These are phyloP conservation scores for Gloeopeniophorella convolvens DNA, from an alignment of 768 basidiomycete species.

Conservation along the genomic window DNA sequence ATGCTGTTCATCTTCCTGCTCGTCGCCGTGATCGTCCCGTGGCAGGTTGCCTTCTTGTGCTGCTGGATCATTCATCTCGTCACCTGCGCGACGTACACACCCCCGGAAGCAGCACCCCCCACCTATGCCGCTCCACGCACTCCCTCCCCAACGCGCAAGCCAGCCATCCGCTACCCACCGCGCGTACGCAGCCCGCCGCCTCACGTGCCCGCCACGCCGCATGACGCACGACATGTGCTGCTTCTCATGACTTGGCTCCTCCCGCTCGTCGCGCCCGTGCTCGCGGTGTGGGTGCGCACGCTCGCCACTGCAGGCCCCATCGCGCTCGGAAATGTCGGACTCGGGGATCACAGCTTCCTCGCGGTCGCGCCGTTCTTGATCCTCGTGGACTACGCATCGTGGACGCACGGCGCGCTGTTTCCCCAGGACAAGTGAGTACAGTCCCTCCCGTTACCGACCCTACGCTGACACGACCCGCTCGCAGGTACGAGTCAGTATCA, in stretches of 20 bases:
- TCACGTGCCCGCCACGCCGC: background rate
- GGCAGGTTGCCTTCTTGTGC: constrained; percentile 87
- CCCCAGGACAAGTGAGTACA: constrained; percentile 22
- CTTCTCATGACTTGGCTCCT: constrained; percentile 77
- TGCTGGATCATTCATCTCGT: constrained; percentile 75
- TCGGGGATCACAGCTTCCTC: constrained; percentile 67
- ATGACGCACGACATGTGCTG: constrained; percentile 56
- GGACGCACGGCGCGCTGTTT: constrained; percentile 35
- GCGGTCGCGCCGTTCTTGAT: constrained; percentile 59
- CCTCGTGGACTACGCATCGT: constrained; percentile 54
- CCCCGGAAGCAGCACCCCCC: constrained; percentile 12
- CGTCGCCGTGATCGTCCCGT: constrained; percentile 77
- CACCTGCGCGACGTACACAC: constrained; percentile 42
- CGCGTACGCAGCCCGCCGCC: background rate
- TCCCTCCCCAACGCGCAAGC: constrained; percentile 1
- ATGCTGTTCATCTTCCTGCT: constrained; percentile 53
- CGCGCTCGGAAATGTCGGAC: constrained; percentile 71
- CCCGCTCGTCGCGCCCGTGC: constrained; percentile 67
- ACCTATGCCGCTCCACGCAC: constrained; percentile 1
- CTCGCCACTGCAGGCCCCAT: constrained; percentile 71
- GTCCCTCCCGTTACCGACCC: background rate
- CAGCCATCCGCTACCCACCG: constrained; percentile 3
- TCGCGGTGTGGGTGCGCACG: constrained; percentile 88
- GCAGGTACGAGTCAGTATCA: constrained; percentile 28
- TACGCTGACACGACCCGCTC: background rate